Evolutionary conservation across 257 asterid genomes (phyloP), one percentile per base, ranked within the genome.

Genomic region (Haberlea rhodopensis): DNA sequence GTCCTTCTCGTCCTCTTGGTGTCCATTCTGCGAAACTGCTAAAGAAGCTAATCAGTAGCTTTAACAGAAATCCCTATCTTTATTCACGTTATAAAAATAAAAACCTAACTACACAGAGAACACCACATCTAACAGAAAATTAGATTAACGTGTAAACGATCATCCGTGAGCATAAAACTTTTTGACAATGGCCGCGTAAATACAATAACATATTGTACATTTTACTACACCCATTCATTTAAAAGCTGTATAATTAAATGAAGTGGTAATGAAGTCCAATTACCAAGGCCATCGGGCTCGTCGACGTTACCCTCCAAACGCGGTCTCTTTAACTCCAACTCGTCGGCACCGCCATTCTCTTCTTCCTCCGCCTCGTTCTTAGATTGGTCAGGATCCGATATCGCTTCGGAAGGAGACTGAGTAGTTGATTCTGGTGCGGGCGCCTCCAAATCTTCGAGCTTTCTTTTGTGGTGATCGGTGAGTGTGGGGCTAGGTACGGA

Each of bases 251-350:
- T n/a, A n/a, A n/a, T n/a, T n/a, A n/a, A n/a, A n/a, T n/a, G n/a
- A n/a, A n/a, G n/a, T n/a, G n/a, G n/a, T n/a, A n/a, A n/a, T n/a
- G n/a, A n/a, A n/a, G n/a, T n/a, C n/a, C n/a, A n/a, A n/a, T n/a
- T n/a, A n/a, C n/a, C n/a, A n/a, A n/a, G n/a, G n/a, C n/a, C n/a
- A n/a, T n/a, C n/a, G n/a, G n/a, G n/a, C n/a, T n/a, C n/a, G n/a
- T 28, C 64, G 57, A 65, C 73, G 69, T 59, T 53, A 58, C 63
- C 79, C 79, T 84, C 96, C 31, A 89, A 52, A 48, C 96, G 96
- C 29, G 88, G 91, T 45, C 97, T 94, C 57, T 92, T 92, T 8
- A 81, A 62, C 55, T 87, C 95, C 5, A 89, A 82, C 73, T 71
- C 94, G 66, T 84, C 87, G 16, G 45, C 80, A 19, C 57, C 77